These are phyloP conservation scores for Boletellus dicymbophilus DNA, from an alignment of 1,284 basidiomycete genomes.

Conservation along the genomic window DNA sequence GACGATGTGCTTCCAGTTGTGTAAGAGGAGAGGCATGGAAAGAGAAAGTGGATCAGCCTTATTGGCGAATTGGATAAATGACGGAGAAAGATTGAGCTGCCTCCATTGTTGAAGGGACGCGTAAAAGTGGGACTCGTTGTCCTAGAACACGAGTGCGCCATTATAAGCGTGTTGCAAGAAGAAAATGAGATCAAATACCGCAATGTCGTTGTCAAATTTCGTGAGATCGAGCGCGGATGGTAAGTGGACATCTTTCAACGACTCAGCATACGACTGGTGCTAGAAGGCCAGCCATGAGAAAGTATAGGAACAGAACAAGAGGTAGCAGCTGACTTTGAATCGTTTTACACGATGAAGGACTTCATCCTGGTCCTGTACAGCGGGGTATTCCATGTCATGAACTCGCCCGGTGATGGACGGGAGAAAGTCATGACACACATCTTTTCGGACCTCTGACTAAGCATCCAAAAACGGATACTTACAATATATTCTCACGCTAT, in stretches of 20 bases:
- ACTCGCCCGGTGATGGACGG: neutral
- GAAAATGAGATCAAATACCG: slow-evolving; percentile 36
- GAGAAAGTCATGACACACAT: neutral
- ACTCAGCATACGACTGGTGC: slow-evolving; percentile 74
- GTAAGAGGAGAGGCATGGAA: slow-evolving; percentile 80
- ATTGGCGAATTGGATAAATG: slow-evolving; percentile 73
- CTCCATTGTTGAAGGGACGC: slow-evolving; percentile 70
- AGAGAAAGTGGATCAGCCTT: slow-evolving; percentile 62
- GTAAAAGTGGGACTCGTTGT: slow-evolving; percentile 74
- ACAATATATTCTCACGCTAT: no score
- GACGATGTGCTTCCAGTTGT: slow-evolving; percentile 74
- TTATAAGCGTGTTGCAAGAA: slow-evolving; percentile 2
- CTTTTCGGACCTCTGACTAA: slow-evolving; percentile 10
- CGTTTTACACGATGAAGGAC: slow-evolving; percentile 38
- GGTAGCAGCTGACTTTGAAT: slow-evolving; percentile 41
- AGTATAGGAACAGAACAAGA: neutral
- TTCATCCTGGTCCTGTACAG: slow-evolving; percentile 20
- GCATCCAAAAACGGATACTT: no score
- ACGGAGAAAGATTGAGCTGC: slow-evolving; percentile 78
- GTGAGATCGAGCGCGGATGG: slow-evolving; percentile 62
- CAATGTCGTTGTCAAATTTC: slow-evolving; percentile 61
- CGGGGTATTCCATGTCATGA: slow-evolving; percentile 15
- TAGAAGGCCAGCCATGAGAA: slow-evolving; percentile 27
- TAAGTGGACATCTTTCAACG: slow-evolving; percentile 70
- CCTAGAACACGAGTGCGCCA: slow-evolving; percentile 40